phyloP scores from a whole-genome alignment of 176 grass and related monocot genomes.

The Oryza glaberrima region DNA sequence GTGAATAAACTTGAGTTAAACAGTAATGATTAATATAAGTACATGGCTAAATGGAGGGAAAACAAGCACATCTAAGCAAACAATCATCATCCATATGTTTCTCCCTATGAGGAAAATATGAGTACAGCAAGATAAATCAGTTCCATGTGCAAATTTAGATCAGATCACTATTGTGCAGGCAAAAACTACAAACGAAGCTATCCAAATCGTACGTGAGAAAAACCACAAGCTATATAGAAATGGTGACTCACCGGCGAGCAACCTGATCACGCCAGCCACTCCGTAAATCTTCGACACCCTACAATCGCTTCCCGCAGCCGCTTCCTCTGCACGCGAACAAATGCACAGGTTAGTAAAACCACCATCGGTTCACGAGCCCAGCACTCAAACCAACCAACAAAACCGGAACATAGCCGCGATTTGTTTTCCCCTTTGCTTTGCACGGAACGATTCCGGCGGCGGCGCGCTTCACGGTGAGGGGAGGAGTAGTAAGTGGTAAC shows the following conservation, averaged over 20 bases:
- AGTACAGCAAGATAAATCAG: background rate
- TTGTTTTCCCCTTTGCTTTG: background rate
- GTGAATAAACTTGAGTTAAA: conserved; percentile 6
- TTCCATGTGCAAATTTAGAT: conserved; percentile 6
- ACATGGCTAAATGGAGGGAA: background rate
- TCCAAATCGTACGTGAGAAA: background rate
- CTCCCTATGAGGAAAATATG: background rate
- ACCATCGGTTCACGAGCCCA: conserved; percentile 20
- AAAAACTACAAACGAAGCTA: background rate
- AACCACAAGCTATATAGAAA: background rate
- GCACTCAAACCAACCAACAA: conserved; percentile 1
- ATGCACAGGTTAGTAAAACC: conserved; percentile 9
- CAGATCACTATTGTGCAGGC: background rate
- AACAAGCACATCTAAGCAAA: background rate
- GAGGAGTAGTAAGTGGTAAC: conserved; percentile 8
- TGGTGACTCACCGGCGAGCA: conserved; percentile 43
- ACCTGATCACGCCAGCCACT: conserved; percentile 38
- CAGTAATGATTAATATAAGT: conserved; percentile 1
- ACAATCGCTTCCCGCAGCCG: conserved; percentile 36
- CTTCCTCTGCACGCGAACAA: conserved; percentile 47
- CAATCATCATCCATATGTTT: background rate
- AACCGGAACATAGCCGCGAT: background rate
- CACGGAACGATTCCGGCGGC: background rate
- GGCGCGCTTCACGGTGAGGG: background rate
- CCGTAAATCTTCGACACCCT: conserved; percentile 51